Evolutionary conservation across 192 early-diverging fungal species (phyloP), one percentile per base, ranked within the genome.

Genomic region (Backusella luteola): DNA sequence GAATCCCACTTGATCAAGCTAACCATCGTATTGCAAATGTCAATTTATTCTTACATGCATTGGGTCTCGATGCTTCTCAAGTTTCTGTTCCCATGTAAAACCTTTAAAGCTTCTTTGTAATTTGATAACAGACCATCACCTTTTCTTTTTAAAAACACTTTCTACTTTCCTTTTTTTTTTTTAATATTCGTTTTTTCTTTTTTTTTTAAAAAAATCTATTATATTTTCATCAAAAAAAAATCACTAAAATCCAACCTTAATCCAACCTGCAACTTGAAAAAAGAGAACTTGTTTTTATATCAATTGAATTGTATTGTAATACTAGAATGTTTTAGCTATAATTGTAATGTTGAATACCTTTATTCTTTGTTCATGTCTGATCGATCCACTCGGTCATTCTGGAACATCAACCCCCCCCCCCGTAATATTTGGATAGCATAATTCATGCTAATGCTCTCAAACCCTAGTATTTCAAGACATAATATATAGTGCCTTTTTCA

Each of bases 1-100:
- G 76, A 72, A 73, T 92, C 46, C 77, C 85, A 29, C 84, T 74
- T 35, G 90, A 89, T 36, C 84, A 89, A 84, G 89, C 87, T 34
- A 89, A 83, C 12, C 92, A 88, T 73, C 87, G 85, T 75, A 93
- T 85, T 49, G 88, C 86, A 36, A 98, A 98, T 80, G 95, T 97
- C 67, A 97, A 99, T 81, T 73, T 99, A 76, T 99, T 99, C 82
- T 85, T 99, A 74, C 96, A 97, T 82, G 95, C 98, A 1, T 88
- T 99, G 38, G 97, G 97, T 1, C 80, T 99, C 74, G 95, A 97
- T 87, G 95, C 94, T 11, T 88, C 87, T 23, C 93, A 95, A 80
- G 83, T 96, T 11, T 76, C 87, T 34, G 80, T 84, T 32, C 87
- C 85, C 26, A 35, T 71, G 42, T 79, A 79, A 76, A 42, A 63